Percentiles rank a stretch among this genome's conserved stretches.
Evolutionary conservation across 345 rosid species (phyloP).

Genomic region (Ceriops tagal): DNA sequence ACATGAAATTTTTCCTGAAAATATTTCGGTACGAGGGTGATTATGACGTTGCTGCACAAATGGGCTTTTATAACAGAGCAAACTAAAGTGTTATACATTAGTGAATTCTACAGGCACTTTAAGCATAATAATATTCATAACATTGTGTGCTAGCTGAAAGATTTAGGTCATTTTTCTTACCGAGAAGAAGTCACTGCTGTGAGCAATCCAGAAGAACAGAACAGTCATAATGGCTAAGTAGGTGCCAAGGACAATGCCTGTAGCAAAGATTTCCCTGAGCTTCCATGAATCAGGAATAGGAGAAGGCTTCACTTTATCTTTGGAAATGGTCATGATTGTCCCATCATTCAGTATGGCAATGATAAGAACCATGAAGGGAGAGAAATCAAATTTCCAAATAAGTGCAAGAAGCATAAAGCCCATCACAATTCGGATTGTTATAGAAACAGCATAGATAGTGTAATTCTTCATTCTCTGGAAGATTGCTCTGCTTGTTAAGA

Average conservation of each 20-base stretch:
- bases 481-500: conserved; percentile 86
- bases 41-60: background rate
- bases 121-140: background rate
- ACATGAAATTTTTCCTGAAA: conserved; percentile 73
- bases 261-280: conserved; percentile 81
- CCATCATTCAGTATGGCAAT: conserved; percentile 90
- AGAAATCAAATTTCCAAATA: conserved; percentile 89
- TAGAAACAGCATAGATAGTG: conserved; percentile 94
- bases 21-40: background rate
- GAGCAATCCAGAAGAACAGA: conserved; percentile 73
- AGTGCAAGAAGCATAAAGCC: conserved; percentile 87
- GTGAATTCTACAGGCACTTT: background rate
- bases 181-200: conserved; percentile 65
- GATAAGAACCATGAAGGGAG: conserved; percentile 92
- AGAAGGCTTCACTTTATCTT: conserved; percentile 83
- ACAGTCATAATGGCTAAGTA: conserved; percentile 87
- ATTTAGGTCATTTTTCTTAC: conserved; percentile 33
- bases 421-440: conserved; percentile 80
- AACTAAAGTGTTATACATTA: too few species aligned
- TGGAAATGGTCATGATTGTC: conserved; percentile 78
- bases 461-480: conserved; percentile 98
- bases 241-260: conserved; percentile 75
- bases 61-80: too few species aligned
- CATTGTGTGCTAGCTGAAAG: background rate
- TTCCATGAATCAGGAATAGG: conserved; percentile 88